Conservation (phyloP, 2,329 filamentous ascomycete species). For the Penicillium sp. region DNA sequence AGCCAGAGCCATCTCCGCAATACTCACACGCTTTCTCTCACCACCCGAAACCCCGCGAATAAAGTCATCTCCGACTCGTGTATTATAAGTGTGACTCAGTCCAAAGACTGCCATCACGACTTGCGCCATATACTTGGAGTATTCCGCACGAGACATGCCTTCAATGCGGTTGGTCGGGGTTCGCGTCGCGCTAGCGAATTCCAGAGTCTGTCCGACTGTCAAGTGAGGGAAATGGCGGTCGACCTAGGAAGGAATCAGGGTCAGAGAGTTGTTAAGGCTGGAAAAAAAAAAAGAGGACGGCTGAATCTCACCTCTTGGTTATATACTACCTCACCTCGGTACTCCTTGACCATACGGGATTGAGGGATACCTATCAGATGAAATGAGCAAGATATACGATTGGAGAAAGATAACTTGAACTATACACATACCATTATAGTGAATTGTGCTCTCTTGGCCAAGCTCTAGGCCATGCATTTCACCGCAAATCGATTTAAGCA, state of each 20-base stretch:
- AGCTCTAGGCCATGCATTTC: constrained; percentile 78
- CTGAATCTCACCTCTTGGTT: constrained; percentile 51
- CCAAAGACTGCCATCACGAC: constrained; percentile 50
- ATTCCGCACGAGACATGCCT: constrained; percentile 38
- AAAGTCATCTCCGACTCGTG: constrained; percentile 56
- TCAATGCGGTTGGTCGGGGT: constrained; percentile 41
- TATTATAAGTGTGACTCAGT: constrained; percentile 52
- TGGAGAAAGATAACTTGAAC: too few species aligned
- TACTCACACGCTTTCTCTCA: constrained; percentile 63
- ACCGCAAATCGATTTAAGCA: constrained; percentile 80
- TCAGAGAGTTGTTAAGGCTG: background rate
- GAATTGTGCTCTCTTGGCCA: constrained; percentile 70
- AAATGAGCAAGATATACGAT: background rate
- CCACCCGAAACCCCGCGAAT: constrained; percentile 64
- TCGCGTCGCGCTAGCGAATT: constrained; percentile 73
- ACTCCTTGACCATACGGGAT: constrained; percentile 38
- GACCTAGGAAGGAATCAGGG: constrained; percentile 62
- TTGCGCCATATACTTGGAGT: constrained; percentile 45
- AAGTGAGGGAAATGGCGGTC: constrained; percentile 71
- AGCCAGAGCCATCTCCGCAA: constrained; percentile 57
- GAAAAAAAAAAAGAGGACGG: background rate
- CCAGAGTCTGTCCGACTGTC: constrained; percentile 74
- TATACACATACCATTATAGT: constrained; percentile 75
- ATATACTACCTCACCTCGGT: constrained; percentile 43
- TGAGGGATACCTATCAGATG: constrained; percentile 25